Conservation (phyloP, 192 early-diverging fungal species). For the Mortierella hygrophila region DNA sequence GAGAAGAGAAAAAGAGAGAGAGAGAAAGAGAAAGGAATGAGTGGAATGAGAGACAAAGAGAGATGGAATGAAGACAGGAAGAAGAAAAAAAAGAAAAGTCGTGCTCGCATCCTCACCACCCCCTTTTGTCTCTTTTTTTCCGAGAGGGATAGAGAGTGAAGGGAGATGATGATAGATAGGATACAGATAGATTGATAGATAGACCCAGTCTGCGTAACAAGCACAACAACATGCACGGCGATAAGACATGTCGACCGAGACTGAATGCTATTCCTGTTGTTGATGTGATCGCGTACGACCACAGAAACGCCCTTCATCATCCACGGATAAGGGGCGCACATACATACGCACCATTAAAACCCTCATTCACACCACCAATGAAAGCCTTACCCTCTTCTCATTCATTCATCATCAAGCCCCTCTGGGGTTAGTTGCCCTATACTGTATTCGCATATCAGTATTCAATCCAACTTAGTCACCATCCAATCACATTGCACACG, state of each 20-base stretch:
- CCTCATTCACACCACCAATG: too few relatives aligned
- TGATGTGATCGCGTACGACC: too few relatives aligned
- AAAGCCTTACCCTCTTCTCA: too few relatives aligned
- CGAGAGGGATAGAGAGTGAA: neutral
- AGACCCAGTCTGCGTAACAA: too few relatives aligned
- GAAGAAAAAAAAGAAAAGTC: neutral
- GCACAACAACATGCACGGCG: too few relatives aligned
- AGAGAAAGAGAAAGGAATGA: neutral
- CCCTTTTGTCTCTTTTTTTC: neutral
- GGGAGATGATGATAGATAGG: too few relatives aligned
- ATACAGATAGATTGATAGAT: too few relatives aligned
- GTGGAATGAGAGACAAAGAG: conserved; percentile 1
- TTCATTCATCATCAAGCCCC: neutral
- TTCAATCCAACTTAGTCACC: neutral
- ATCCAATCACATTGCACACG: neutral
- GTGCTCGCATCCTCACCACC: neutral
- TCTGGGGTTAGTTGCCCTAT: neutral
- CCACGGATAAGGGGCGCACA: too few relatives aligned
- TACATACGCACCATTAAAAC: too few relatives aligned
- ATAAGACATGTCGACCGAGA: too few relatives aligned
- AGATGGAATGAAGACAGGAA: neutral
- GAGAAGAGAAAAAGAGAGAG: neutral
- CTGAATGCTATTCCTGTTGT: too few relatives aligned
- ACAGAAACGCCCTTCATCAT: too few relatives aligned
- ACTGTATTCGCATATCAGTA: neutral